Evolutionary conservation across 805 yeast species (phyloP).

Genomic region (Saccharomycopsis fermentans): DNA sequence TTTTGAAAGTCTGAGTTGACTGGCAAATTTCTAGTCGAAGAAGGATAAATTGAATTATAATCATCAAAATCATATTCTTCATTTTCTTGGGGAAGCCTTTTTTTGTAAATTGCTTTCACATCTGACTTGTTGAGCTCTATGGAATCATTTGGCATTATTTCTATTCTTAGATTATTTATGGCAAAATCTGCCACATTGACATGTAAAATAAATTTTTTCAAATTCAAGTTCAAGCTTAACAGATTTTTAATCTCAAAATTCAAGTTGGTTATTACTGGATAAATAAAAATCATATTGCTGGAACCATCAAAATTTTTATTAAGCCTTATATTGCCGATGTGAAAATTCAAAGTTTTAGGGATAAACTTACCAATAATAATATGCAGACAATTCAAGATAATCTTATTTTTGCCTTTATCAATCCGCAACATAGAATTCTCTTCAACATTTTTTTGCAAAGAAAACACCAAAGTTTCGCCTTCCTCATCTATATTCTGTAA

Average conservation of each 20-base stretch:
- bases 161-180: slow-evolving; percentile 25
- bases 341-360: slow-evolving; percentile 18
- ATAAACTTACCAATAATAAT: slow-evolving; percentile 21
- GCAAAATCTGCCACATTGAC: slow-evolving; percentile 26
- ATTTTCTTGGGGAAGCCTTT: slow-evolving; percentile 1
- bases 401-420: slow-evolving; percentile 11
- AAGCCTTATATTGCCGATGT: slow-evolving; percentile 21
- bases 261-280: slow-evolving; percentile 13
- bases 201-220: slow-evolving; percentile 23
- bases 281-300: slow-evolving; percentile 12
- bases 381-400: slow-evolving; percentile 16
- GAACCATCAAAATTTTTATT: slow-evolving; percentile 15
- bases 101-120: slow-evolving; percentile 10
- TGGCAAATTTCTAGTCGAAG: background rate
- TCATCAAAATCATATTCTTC: slow-evolving; percentile 13
- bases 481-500: slow-evolving; percentile 9
- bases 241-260: slow-evolving; percentile 25
- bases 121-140: slow-evolving; percentile 11
- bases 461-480: slow-evolving; percentile 11
- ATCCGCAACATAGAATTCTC: background rate
- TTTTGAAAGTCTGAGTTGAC: background rate
- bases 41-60: slow-evolving; percentile 6
- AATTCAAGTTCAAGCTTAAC: slow-evolving; percentile 24
- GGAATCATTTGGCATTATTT: slow-evolving; percentile 7
- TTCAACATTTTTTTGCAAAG: background rate